These are phyloP conservation scores for Kalanchoe fedtschenkoi DNA, from an alignment of 164 flowering plant genomes.

Conservation along the genomic window DNA sequence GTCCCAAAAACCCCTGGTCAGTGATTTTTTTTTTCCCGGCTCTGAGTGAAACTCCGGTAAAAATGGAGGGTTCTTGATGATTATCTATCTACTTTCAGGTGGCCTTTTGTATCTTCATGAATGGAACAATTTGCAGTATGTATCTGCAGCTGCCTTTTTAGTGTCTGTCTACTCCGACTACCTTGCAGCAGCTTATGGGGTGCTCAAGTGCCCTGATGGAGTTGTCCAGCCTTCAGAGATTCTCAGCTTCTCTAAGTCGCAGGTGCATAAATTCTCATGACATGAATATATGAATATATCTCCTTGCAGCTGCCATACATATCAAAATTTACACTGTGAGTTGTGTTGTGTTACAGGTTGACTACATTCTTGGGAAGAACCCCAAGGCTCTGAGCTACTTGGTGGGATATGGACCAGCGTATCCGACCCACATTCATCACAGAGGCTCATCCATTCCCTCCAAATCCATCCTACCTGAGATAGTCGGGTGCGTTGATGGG, in stretches of 20 bases:
- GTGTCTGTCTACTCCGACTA: conserved; percentile 68
- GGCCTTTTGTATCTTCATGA: conserved; percentile 55
- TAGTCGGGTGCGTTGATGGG: conserved; percentile 58
- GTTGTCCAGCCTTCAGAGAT: conserved; percentile 41
- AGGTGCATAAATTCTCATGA: conserved; percentile 40
- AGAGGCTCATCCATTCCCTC: conserved; percentile 73
- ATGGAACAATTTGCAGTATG: conserved; percentile 87
- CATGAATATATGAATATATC: too few species aligned
- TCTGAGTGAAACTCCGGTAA: too few species aligned
- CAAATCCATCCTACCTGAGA: conserved; percentile 12
- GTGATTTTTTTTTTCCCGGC: neutral
- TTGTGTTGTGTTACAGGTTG: conserved; percentile 27
- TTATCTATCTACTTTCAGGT: conserved; percentile 22
- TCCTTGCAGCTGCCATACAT: too few species aligned
- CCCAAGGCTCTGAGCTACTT: conserved; percentile 75
- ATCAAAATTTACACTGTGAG: neutral
- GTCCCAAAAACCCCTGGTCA: conserved; percentile 65
- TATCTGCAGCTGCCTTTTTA: conserved; percentile 67
- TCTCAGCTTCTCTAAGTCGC: conserved; percentile 64
- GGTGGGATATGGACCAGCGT: conserved; percentile 59
- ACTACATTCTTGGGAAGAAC: conserved; percentile 83
- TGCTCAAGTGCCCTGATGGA: conserved; percentile 52
- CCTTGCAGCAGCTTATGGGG: conserved; percentile 35
- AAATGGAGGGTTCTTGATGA: neutral
- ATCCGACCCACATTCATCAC: conserved; percentile 68